Evolutionary conservation across 2,329 filamentous ascomycete genomes (phyloP), one percentile per base, ranked within the genome.

Genomic region (Fusarium buharicum): DNA sequence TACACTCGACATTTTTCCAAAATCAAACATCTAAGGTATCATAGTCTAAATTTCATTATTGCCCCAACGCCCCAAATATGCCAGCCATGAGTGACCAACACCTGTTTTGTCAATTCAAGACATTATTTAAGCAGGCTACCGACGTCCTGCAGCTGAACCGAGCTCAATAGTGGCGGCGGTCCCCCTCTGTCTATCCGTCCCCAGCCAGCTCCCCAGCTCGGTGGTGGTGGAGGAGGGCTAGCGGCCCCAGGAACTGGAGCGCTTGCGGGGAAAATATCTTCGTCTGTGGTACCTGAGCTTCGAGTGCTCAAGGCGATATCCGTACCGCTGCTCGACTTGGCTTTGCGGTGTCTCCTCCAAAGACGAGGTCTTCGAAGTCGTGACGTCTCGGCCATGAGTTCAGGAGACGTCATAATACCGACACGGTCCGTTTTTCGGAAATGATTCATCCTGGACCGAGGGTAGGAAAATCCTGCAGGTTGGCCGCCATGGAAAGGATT

Each of bases 391-490:
- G 65, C 61, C 63, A 74, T 39, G 62, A 78, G 51, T 41, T 81
- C 77, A 1, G 79, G 79, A 4, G 75, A 78, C 1, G 77, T 76
- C 78, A 80, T 81, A 61, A 80, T 81, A 11, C 77, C 79, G 17
- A 76, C 62, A 11, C 74, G 74, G 8, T 73, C 70, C 6, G 70
- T 66, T 28, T 74, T 73, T 8, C 72, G 70, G 39, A 73, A 72
- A 1, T 60, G 62, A 8, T 63, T 66, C 27, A 58, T 52, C 49
- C 68, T 68, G 6, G 71, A 70, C 11, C 77, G 77, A 2, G 79
- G 77, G 46, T 82, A 83, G 30, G 74, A 71, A 60, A 84, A 84
- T 1, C 82, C 82, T 3, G 82, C 82, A 0, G 82, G 81, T 41
- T 77, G 78, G 1, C 82, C 82, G n/a, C 81, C 82, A 4, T 62